These are phyloP conservation scores for Trypanosoma cruzi DNA, from an alignment of 208 protist species.

Conservation along the genomic window DNA sequence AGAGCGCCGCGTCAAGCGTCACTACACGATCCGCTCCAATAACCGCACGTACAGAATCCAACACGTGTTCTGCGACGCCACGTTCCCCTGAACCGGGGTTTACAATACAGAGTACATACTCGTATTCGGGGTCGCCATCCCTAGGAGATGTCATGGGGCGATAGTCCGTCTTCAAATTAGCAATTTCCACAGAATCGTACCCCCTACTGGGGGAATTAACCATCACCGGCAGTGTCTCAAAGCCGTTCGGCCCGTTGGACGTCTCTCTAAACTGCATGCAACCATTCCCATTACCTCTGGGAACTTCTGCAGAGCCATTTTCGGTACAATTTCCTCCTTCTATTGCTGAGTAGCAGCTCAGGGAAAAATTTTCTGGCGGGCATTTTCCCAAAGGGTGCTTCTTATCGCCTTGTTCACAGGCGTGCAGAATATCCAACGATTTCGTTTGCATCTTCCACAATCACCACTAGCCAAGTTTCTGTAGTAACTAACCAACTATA, in stretches of 20 bases:
- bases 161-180: not conserved
- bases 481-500: not conserved
- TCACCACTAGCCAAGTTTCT: not conserved
- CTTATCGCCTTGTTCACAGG: not conserved
- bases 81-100: constrained; percentile 73
- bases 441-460: not conserved
- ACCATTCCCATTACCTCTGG: not conserved
- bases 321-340: not conserved
- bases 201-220: not conserved
- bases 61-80: constrained; percentile 34
- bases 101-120: constrained; percentile 66
- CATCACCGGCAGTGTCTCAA: not conserved
- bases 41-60: constrained; percentile 35
- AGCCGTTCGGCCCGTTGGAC: not conserved
- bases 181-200: not conserved
- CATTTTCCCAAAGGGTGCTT: not conserved
- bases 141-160: not conserved
- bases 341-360: not conserved
- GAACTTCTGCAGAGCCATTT: not conserved
- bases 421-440: not conserved
- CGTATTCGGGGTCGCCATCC: not conserved
- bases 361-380: not conserved
- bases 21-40: constrained; percentile 62
- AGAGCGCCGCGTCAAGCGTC: constrained; percentile 44
- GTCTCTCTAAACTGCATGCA: not conserved